Percentiles rank a stretch among this genome's conserved stretches.
phyloP scores from a whole-genome alignment of 257 asterid species.

The Jacaranda mimosifolia region DNA sequence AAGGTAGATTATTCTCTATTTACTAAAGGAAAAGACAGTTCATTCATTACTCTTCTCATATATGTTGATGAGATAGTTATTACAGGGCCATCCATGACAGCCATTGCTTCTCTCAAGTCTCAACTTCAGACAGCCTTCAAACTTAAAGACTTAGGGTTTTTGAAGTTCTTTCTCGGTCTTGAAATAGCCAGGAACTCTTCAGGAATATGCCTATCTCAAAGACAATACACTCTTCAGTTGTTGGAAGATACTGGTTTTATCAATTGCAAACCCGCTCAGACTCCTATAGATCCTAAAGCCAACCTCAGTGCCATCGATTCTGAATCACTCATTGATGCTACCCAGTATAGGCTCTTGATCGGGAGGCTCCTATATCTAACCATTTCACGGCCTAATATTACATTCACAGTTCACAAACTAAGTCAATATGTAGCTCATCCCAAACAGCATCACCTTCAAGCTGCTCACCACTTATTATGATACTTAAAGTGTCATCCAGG shows the following conservation, averaged over 20 bases:
- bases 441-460: not conserved
- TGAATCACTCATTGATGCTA: not conserved
- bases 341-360: not conserved
- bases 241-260: not conserved
- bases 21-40: not conserved
- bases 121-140: not conserved
- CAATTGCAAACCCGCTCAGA: not conserved
- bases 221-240: not conserved
- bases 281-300: not conserved
- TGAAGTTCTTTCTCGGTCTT: not conserved
- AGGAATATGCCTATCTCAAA: not conserved
- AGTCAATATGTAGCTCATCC: not conserved
- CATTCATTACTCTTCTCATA: not conserved
- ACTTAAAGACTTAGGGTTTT: not conserved
- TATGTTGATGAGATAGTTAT: not conserved
- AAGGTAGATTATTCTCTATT: not conserved
- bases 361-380: not conserved
- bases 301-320: not conserved
- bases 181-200: not conserved
- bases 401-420: not conserved
- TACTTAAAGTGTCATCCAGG: not conserved
- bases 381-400: not conserved
- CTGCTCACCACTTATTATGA: not conserved
- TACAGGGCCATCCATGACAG: not conserved
- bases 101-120: not conserved